phyloP scores from a whole-genome alignment of 257 asterid genomes.

The Asclepias syriaca region DNA sequence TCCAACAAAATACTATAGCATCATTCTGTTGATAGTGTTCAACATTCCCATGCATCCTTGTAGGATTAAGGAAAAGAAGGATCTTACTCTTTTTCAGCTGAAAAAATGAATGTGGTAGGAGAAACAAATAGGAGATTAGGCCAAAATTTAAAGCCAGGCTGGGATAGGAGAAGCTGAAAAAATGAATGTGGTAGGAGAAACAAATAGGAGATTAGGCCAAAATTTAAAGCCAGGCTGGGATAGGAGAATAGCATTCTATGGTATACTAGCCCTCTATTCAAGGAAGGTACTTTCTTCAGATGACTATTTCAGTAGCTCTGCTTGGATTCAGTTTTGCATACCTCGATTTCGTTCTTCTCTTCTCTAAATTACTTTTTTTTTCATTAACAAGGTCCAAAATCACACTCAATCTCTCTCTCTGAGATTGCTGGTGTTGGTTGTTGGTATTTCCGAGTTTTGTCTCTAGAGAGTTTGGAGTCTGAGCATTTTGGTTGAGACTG shows the following conservation, averaged over 20 bases:
- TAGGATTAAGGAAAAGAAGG: background rate
- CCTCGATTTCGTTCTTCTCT: background rate
- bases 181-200: background rate
- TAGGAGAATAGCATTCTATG: background rate
- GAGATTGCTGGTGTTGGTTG: background rate
- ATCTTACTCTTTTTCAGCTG: background rate
- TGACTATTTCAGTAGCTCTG: background rate
- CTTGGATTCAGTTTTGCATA: background rate
- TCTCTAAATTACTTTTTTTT: background rate
- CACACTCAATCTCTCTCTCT: background rate
- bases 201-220: background rate
- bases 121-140: background rate
- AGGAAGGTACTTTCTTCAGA: background rate
- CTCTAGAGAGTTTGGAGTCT: background rate
- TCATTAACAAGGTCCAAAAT: background rate
- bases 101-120: background rate
- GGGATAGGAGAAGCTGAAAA: background rate
- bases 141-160: background rate
- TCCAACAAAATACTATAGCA: background rate
- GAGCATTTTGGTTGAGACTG: background rate
- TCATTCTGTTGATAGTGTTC: too few relatives aligned
- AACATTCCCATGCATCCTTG: background rate
- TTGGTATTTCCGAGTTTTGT: background rate
- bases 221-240: background rate
- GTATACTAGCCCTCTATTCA: background rate